phyloP scores from a whole-genome alignment of 129 eudicot species.

The Sambucus nigra region DNA sequence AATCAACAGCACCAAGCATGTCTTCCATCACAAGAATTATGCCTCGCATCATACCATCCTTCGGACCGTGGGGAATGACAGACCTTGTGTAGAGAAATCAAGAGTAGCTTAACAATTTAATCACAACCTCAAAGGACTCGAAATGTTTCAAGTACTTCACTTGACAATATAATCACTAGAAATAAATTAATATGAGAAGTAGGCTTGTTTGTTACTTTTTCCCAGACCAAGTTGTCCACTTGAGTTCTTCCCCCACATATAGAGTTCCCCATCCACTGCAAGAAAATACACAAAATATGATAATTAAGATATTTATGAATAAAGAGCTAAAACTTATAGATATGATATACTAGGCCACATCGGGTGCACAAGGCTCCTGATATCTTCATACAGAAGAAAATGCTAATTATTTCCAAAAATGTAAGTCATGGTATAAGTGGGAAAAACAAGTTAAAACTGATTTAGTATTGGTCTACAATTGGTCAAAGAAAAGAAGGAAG shows the following conservation, averaged over 20 bases:
- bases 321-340: background rate
- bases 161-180: background rate
- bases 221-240: constrained; percentile 97
- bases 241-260: constrained; percentile 89
- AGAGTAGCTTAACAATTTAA: background rate
- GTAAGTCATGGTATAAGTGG: no score
- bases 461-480: no score
- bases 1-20: no score
- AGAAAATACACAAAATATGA: background rate
- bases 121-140: no score
- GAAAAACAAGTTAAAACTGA: no score
- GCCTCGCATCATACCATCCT: background rate
- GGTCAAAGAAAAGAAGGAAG: no score
- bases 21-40: no score
- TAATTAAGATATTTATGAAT: background rate
- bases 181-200: constrained; percentile 11
- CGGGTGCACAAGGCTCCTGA: no score
- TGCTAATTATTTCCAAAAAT: no score
- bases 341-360: no score
- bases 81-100: background rate
- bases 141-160: background rate
- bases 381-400: no score
- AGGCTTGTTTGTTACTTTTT: constrained; percentile 45
- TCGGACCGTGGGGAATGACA: background rate
- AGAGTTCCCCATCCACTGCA: constrained; percentile 89